Percentiles rank a stretch among this genome's conserved stretches.
Conservation (phyloP, 1,284 basidiomycete species). For the Bondarzewia mesenterica region DNA sequence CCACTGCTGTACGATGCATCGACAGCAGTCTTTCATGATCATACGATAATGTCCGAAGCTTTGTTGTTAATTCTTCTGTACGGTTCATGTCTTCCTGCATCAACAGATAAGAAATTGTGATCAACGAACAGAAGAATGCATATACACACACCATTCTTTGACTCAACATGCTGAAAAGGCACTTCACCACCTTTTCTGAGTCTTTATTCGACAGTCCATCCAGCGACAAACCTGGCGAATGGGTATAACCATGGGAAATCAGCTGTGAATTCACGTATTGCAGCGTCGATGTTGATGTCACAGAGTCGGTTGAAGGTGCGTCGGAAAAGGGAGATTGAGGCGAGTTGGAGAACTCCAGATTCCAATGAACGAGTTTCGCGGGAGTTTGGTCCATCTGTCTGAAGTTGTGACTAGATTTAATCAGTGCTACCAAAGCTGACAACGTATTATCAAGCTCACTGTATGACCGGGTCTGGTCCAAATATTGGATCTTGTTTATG, state of each 20-base stretch:
- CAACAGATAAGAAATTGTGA: not conserved
- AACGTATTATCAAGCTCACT: too few relatives aligned
- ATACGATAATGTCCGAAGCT: constrained; percentile 71
- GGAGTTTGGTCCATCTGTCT: constrained; percentile 12
- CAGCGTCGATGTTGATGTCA: constrained; percentile 28
- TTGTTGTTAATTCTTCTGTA: constrained; percentile 71
- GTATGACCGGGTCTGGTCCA: too few relatives aligned
- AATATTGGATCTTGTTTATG: too few relatives aligned
- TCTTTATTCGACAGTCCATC: constrained; percentile 52
- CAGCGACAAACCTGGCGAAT: constrained; percentile 54
- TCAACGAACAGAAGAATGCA: not conserved
- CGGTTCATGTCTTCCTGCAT: constrained; percentile 72
- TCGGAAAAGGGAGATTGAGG: constrained; percentile 23
- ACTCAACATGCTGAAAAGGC: constrained; percentile 70
- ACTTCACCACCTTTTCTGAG: constrained; percentile 64
- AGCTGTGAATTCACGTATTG: constrained; percentile 75
- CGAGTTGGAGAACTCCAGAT: constrained; percentile 21
- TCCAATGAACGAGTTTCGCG: constrained; percentile 26
- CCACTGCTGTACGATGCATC: constrained; percentile 49
- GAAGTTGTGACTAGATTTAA: not conserved
- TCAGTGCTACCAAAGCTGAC: too few relatives aligned
- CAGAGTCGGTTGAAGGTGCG: constrained; percentile 18
- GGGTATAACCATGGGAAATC: constrained; percentile 70
- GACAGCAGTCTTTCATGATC: constrained; percentile 73
- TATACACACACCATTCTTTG: constrained; percentile 65